These are phyloP conservation scores for Zymoseptoria tritici DNA, from an alignment of 2,329 filamentous ascomycete genomes.

Conservation along the genomic window DNA sequence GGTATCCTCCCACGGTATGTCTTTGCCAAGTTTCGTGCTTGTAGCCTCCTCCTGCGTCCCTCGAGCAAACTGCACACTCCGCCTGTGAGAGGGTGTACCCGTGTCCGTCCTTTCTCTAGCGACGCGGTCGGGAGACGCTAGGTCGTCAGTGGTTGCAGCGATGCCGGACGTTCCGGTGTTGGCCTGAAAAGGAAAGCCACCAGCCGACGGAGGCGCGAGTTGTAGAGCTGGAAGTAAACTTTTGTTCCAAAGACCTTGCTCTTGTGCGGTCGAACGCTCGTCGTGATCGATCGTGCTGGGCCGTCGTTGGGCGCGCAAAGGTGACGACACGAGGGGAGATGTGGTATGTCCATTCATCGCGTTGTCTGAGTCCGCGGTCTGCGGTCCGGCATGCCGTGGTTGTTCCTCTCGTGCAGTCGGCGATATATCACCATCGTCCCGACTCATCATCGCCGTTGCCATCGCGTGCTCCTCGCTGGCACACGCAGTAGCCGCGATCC, in stretches of 20 bases:
- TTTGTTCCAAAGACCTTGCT: background rate
- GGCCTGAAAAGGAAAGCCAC: slow-evolving; percentile 17
- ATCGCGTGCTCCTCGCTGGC: background rate
- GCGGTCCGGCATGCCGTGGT: background rate
- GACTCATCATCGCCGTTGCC: background rate
- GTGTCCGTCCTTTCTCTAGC: slow-evolving; percentile 5
- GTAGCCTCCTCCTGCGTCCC: slow-evolving; percentile 14
- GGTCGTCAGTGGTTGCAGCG: slow-evolving; percentile 15
- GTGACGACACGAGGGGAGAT: slow-evolving; percentile 1
- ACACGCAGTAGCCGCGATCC: background rate
- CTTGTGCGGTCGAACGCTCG: slow-evolving; percentile 1
- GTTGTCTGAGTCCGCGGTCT: background rate
- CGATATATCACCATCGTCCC: background rate
- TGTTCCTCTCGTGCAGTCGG: background rate
- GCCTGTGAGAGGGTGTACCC: slow-evolving; percentile 18
- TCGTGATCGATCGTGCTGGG: slow-evolving; percentile 2
- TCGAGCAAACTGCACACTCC: slow-evolving; percentile 27
- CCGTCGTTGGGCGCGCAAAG: slow-evolving; percentile 5
- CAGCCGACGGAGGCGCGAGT: slow-evolving; percentile 12
- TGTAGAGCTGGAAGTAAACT: slow-evolving; percentile 3
- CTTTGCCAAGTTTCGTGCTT: slow-evolving; percentile 17
- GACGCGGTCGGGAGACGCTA: background rate
- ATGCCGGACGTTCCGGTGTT: slow-evolving; percentile 15
- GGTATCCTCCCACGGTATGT: slow-evolving; percentile 22
- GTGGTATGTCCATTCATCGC: background rate